A percentile compares a stretch with the other conserved stretches of the same genome.
These are phyloP conservation scores for Atalantia buxifolia DNA, from an alignment of 345 rosid genomes.

Conservation along the genomic window DNA sequence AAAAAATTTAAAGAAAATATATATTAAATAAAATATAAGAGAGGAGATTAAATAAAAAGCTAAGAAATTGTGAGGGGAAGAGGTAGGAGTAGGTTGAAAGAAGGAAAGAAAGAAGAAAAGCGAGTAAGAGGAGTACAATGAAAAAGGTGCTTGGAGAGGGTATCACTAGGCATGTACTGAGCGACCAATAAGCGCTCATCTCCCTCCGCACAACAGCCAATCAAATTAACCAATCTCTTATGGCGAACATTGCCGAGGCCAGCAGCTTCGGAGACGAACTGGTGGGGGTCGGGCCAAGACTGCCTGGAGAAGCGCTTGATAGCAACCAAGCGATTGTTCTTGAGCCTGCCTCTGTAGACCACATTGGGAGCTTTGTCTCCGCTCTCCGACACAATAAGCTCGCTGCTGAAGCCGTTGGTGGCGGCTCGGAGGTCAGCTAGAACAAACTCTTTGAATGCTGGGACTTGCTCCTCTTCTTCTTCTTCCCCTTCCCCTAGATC, in stretches of 20 bases:
- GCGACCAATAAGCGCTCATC: constrained; percentile 93
- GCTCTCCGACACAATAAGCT: constrained; percentile 83
- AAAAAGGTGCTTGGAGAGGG: constrained; percentile 95
- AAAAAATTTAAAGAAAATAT: too few relatives aligned
- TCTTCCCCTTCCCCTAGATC: constrained; percentile 46
- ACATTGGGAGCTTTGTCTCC: constrained; percentile 97
- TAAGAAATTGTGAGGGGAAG: too few relatives aligned
- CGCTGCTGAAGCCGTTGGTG: constrained; percentile 73
- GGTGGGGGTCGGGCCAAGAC: constrained; percentile 97
- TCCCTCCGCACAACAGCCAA: constrained; percentile 94
- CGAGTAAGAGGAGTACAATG: constrained; percentile 48
- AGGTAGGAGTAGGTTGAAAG: too few relatives aligned
- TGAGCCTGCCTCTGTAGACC: constrained; percentile 79
- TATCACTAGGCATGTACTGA: constrained; percentile 92
- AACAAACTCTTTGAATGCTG: constrained; percentile 66
- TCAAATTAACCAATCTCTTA: constrained; percentile 82
- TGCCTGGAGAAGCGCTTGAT: constrained; percentile 84
- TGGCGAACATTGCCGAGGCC: constrained; percentile 88
- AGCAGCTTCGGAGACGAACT: constrained; percentile 88
- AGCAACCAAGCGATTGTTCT: constrained; percentile 65
- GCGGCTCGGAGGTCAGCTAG: constrained; percentile 74
- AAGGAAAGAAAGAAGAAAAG: not conserved
- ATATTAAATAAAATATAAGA: not conserved
- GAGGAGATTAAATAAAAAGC: not conserved
- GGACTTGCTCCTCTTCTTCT: constrained; percentile 42